phyloP scores from a whole-genome alignment of 352 stramenopile genomes.

The Phytopythium ostracodes region DNA sequence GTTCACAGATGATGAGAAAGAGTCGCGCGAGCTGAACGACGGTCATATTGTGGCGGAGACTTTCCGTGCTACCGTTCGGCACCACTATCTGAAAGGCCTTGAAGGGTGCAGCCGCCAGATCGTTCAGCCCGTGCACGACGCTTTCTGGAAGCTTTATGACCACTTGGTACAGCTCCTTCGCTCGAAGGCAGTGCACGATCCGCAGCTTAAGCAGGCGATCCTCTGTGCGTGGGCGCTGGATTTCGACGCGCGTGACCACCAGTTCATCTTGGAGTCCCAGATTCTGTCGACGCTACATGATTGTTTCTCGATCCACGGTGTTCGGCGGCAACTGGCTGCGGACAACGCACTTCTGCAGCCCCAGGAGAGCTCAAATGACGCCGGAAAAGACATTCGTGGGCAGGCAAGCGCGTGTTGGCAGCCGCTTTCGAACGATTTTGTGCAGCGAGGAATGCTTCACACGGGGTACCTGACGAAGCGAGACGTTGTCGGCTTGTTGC shows the following conservation, averaged over 20 bases:
- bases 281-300: slow-evolving; percentile 73
- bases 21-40: slow-evolving; percentile 75
- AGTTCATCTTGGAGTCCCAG: slow-evolving; percentile 72
- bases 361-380: slow-evolving; percentile 10
- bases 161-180: slow-evolving; percentile 58
- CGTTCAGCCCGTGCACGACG: slow-evolving; percentile 47
- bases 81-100: slow-evolving; percentile 86
- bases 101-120: slow-evolving; percentile 73
- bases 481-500: slow-evolving; percentile 62
- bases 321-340: slow-evolving; percentile 32
- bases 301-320: slow-evolving; percentile 67
- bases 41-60: slow-evolving; percentile 72
- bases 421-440: slow-evolving; percentile 72
- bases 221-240: slow-evolving; percentile 80
- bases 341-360: slow-evolving; percentile 13
- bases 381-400: background rate
- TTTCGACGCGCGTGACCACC: slow-evolving; percentile 80
- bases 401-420: slow-evolving; percentile 70
- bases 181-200: slow-evolving; percentile 31
- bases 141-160: slow-evolving; percentile 77
- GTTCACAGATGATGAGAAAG: slow-evolving; percentile 83
- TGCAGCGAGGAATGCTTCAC: slow-evolving; percentile 65
- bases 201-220: slow-evolving; percentile 72
- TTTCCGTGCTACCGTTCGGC: slow-evolving; percentile 79
- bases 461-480: slow-evolving; percentile 76